Evolutionary conservation across 1,284 basidiomycete genomes (phyloP), one percentile per base, ranked within the genome.

Genomic region (Kalmanozyma brasiliensis): DNA sequence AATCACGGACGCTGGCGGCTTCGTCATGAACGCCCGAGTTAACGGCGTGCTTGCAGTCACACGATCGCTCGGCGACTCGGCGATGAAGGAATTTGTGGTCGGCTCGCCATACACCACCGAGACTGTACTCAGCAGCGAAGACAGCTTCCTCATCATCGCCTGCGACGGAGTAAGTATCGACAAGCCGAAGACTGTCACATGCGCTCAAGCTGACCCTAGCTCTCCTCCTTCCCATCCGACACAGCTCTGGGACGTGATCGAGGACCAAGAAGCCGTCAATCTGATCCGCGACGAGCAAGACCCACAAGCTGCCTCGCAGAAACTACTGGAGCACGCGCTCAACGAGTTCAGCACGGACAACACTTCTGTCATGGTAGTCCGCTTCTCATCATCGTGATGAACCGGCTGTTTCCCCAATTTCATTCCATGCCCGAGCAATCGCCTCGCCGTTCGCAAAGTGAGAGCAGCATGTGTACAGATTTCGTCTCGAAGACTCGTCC

Each of bases 21-120:
- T 98, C 78, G 94, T 99, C 20, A 91, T 98, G 91, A 96, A 96
- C 80, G 94, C 95, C 65, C 89, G 96, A 10, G 96, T 99, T 23
- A 98, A 98, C 76, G 94, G 77, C 35, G 94, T 98, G 10, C 85
- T 99, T 52, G 94, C 94, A 9, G 96, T 99, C 17, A 99, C 96
- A 16, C 87, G 96, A 46, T 95, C 93, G 72, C 85, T 99, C 38
- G 96, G 96, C 42, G 96, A 99, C 82, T 91, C 93, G 0, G 92
- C 93, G 8, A 98, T 99, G 95, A 99, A 99, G 84, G 95, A 98
- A 78, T 99, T 96, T 81, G 95, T 99, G 8, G 95, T 98, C 38
- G 96, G 96, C 1, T 88, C 92, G 33, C 96, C 96, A 10, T 99
- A 97, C 83, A 99, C 96, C 14, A 98, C 96, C 16, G 94, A 98